Conservation (phyloP, 164 flowering plant species). For the Dillenia turbinata region DNA sequence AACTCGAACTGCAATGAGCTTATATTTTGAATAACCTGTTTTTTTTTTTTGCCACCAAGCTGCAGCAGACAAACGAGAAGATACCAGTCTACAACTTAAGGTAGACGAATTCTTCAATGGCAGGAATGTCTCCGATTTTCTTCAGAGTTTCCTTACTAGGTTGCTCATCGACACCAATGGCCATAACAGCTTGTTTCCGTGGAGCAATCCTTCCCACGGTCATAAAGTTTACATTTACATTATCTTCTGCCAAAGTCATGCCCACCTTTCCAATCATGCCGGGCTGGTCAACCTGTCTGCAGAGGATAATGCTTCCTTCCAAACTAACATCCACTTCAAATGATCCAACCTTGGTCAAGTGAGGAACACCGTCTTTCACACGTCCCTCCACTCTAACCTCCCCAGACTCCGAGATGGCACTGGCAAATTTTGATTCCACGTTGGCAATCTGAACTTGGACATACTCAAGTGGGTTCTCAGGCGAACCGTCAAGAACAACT, state of each 20-base stretch:
- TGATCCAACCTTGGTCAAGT: constrained; percentile 80
- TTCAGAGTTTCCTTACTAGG: constrained; percentile 52
- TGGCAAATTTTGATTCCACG: constrained; percentile 82
- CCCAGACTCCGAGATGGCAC: constrained; percentile 83
- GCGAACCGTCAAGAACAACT: constrained; percentile 61
- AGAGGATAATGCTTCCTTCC: constrained; percentile 81
- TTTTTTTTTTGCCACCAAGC: too few relatives aligned
- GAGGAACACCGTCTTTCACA: constrained; percentile 83
- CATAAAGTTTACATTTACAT: constrained; percentile 87
- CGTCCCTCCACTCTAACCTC: constrained; percentile 76
- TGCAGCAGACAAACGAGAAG: too few relatives aligned
- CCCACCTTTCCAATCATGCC: constrained; percentile 88
- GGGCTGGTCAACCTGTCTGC: constrained; percentile 95
- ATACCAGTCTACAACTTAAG: constrained; percentile 43
- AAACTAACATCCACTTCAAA: constrained; percentile 89
- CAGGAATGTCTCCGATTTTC: constrained; percentile 71
- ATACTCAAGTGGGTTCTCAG: constrained; percentile 73
- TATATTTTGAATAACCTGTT: too few relatives aligned
- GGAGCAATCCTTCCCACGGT: constrained; percentile 82
- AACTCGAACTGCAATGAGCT: too few relatives aligned
- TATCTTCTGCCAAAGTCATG: constrained; percentile 62
- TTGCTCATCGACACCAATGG: constrained; percentile 80
- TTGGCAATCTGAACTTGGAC: constrained; percentile 78
- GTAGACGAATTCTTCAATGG: constrained; percentile 79
- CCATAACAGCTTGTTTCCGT: constrained; percentile 79